phyloP scores from a whole-genome alignment of 2,329 filamentous ascomycete genomes.

The Fusarium foetens region DNA sequence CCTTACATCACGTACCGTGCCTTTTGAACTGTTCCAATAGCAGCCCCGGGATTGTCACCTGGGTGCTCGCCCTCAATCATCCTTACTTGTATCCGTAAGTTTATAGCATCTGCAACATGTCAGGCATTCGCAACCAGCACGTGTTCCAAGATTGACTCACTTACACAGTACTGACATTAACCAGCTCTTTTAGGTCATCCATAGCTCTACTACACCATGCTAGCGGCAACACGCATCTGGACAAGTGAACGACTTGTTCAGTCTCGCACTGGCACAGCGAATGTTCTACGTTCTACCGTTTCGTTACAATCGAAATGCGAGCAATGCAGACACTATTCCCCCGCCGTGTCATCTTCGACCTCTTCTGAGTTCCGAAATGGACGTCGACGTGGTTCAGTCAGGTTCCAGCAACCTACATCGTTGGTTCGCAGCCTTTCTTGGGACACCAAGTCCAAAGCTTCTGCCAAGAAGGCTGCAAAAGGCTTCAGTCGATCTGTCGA shows the following conservation, averaged over 20 bases:
- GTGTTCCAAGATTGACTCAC: not conserved
- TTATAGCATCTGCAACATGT: not conserved
- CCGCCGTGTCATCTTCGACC: slow-evolving; percentile 58
- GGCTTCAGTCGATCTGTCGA: slow-evolving; percentile 50
- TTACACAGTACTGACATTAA: not conserved
- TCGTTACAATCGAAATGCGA: slow-evolving; percentile 32
- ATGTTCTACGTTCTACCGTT: slow-evolving; percentile 21
- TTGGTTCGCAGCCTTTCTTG: slow-evolving; percentile 58
- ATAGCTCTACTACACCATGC: slow-evolving; percentile 31
- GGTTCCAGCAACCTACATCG: slow-evolving; percentile 59
- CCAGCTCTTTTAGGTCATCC: not conserved
- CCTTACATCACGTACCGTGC: not conserved
- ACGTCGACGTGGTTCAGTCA: slow-evolving; percentile 55
- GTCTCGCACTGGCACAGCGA: slow-evolving; percentile 18
- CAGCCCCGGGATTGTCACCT: slow-evolving; percentile 11
- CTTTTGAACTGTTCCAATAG: slow-evolving; percentile 5
- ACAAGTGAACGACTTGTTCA: slow-evolving; percentile 45
- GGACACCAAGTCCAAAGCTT: slow-evolving; percentile 55
- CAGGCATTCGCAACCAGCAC: not conserved
- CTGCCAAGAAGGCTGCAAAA: slow-evolving; percentile 56
- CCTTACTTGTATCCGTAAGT: slow-evolving; percentile 15
- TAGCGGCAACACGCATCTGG: slow-evolving; percentile 43
- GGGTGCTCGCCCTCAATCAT: slow-evolving; percentile 11
- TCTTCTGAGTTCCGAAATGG: slow-evolving; percentile 56
- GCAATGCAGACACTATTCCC: slow-evolving; percentile 57